A percentile compares a stretch with the other conserved stretches of the same genome.
These are phyloP conservation scores for Neckera pumila DNA, from an alignment of 225 moss, liverwort and hornwort genomes.

Conservation along the genomic window DNA sequence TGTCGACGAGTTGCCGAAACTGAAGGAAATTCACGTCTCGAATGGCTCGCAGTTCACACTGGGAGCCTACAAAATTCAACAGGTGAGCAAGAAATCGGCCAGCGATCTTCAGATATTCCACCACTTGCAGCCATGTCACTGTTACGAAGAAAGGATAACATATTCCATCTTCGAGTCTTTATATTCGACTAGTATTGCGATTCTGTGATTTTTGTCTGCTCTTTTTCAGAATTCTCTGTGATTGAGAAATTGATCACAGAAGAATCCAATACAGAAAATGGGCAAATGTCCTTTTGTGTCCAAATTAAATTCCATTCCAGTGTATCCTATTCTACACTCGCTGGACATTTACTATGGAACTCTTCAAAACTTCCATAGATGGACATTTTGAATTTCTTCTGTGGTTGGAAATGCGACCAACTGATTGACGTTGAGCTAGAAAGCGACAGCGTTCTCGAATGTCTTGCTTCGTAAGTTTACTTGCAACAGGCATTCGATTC, in stretches of 20 bases:
- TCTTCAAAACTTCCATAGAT: not conserved
- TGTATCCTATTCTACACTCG: not conserved
- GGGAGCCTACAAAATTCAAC: conserved; percentile 32
- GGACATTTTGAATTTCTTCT: not conserved
- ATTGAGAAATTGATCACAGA: not conserved
- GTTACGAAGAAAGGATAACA: not conserved
- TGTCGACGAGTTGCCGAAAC: conserved; percentile 21
- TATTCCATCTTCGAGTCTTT: not conserved
- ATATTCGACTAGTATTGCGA: not conserved
- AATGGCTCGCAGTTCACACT: conserved; percentile 11
- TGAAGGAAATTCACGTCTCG: not conserved
- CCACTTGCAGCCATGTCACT: not conserved
- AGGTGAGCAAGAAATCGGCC: not conserved
- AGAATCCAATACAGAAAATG: not conserved
- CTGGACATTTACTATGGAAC: not conserved
- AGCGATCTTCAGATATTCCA: not conserved
- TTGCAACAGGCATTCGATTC: not conserved
- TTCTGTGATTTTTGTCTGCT: not conserved
- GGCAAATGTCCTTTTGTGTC: not conserved
- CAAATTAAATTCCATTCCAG: not conserved
- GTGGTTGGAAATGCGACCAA: not conserved
- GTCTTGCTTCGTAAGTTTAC: no score
- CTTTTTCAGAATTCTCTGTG: not conserved
- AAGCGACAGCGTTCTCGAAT: no score
- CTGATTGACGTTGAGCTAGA: not conserved